phyloP scores from a whole-genome alignment of 495 filamentous ascomycete genomes.

The Friedmanniomyces simplex region DNA sequence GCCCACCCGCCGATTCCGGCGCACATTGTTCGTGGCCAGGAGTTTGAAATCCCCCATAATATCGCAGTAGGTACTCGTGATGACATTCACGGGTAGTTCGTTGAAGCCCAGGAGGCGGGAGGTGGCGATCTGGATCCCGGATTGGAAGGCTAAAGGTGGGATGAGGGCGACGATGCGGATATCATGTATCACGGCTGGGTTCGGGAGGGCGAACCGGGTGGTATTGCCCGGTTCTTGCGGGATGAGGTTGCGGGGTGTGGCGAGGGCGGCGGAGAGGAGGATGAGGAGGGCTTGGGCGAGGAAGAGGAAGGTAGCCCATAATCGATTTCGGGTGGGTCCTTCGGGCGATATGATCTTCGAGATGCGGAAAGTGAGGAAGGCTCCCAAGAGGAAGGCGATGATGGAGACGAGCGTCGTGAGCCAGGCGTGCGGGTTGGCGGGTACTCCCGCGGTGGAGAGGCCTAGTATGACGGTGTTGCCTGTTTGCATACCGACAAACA shows the following conservation, averaged over 20 bases:
- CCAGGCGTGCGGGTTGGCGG: slow-evolving; percentile 15
- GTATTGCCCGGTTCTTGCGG: slow-evolving; percentile 4
- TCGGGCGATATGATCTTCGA: slow-evolving; percentile 9
- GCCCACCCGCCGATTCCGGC: slow-evolving; percentile 52
- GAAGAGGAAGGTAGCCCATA: slow-evolving; percentile 35
- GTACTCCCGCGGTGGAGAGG: slow-evolving; percentile 23
- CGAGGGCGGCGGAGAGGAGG: slow-evolving; percentile 46
- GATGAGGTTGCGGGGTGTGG: slow-evolving; percentile 1
- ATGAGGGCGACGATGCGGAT: slow-evolving; percentile 46
- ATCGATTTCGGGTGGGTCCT: slow-evolving; percentile 9
- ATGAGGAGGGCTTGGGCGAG: slow-evolving; percentile 46
- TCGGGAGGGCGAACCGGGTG: neutral
- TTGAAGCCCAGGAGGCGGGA: slow-evolving; percentile 52
- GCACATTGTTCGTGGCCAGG: slow-evolving; percentile 48
- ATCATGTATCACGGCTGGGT: slow-evolving; percentile 16
- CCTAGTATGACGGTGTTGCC: slow-evolving; percentile 27
- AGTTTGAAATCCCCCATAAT: slow-evolving; percentile 54
- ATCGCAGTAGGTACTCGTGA: slow-evolving; percentile 52
- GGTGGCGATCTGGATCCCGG: slow-evolving; percentile 57
- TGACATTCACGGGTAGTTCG: slow-evolving; percentile 63
- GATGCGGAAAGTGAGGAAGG: slow-evolving; percentile 8
- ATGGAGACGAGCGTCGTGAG: slow-evolving; percentile 24
- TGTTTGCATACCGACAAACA: slow-evolving; percentile 28
- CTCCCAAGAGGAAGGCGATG: slow-evolving; percentile 21
- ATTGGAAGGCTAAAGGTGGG: slow-evolving; percentile 59